Percentiles rank a stretch among this genome's conserved stretches.
Conservation (phyloP, 371 early-diverging fungal genomes). For the Mortierella sp. region DNA sequence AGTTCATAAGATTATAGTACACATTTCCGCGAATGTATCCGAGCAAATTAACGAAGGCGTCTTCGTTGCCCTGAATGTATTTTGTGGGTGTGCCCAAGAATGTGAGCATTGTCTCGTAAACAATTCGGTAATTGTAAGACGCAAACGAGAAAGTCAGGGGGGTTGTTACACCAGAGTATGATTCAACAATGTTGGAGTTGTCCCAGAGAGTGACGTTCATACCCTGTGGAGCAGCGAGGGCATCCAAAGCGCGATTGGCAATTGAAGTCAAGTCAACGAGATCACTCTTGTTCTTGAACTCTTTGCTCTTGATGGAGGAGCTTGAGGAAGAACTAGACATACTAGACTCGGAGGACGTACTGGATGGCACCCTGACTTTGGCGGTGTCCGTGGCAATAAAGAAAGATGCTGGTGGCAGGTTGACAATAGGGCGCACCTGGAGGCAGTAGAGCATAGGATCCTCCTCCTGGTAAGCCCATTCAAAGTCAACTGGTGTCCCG, state of each 20-base stretch:
- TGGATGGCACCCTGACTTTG: slow-evolving; percentile 20
- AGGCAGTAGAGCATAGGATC: slow-evolving; percentile 49
- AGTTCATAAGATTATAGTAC: slow-evolving; percentile 58
- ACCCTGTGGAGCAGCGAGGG: slow-evolving; percentile 50
- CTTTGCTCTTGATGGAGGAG: slow-evolving; percentile 16
- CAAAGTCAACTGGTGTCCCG: slow-evolving; percentile 54
- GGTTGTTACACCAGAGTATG: slow-evolving; percentile 55
- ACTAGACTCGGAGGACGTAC: slow-evolving; percentile 12
- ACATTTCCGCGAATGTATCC: slow-evolving; percentile 55
- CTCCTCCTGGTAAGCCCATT: slow-evolving; percentile 54
- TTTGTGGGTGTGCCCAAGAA: slow-evolving; percentile 53
- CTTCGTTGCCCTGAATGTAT: slow-evolving; percentile 41
- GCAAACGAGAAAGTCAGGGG: slow-evolving; percentile 55
- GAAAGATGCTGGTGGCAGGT: slow-evolving; percentile 48
- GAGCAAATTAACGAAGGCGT: slow-evolving; percentile 46
- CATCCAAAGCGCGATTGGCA: slow-evolving; percentile 40
- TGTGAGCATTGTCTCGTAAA: slow-evolving; percentile 53
- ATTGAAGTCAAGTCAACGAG: slow-evolving; percentile 36
- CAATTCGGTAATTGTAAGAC: slow-evolving; percentile 55
- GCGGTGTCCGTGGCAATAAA: slow-evolving; percentile 43
- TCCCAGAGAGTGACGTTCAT: slow-evolving; percentile 56
- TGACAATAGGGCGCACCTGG: slow-evolving; percentile 57
- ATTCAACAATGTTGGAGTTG: slow-evolving; percentile 57
- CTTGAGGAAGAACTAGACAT: slow-evolving; percentile 16
- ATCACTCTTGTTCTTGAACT: slow-evolving; percentile 20